phyloP scores from a whole-genome alignment of 805 yeast species.

The Starmerella stigmatis region DNA sequence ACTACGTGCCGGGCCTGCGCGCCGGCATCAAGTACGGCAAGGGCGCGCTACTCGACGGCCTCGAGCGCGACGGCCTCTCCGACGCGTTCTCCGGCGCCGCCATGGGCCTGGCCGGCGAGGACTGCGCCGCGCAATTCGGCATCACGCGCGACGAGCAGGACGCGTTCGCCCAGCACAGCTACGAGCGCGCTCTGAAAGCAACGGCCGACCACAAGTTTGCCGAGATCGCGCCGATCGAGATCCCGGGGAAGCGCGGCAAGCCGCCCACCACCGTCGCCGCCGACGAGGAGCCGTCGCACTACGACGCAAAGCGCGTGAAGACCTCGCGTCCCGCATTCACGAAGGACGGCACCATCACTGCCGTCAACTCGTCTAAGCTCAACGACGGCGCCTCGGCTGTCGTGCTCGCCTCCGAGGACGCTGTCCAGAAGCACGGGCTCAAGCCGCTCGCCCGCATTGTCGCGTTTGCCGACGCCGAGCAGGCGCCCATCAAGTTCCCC shows the following conservation, averaged over 20 bases:
- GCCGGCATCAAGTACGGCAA: slow-evolving; percentile 87
- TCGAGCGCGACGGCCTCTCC: slow-evolving; percentile 82
- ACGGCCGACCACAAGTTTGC: slow-evolving; percentile 68
- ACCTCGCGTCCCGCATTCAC: slow-evolving; percentile 89
- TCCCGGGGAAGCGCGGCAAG: slow-evolving; percentile 70
- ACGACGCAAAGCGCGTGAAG: slow-evolving; percentile 63
- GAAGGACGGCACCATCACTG: slow-evolving; percentile 92
- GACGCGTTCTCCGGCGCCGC: slow-evolving; percentile 83
- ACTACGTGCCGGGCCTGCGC: slow-evolving; percentile 79
- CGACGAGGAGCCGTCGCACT: slow-evolving; percentile 76
- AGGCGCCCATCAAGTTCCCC: slow-evolving; percentile 88
- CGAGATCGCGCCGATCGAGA: slow-evolving; percentile 80
- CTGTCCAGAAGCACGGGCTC: slow-evolving; percentile 71
- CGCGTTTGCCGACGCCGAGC: slow-evolving; percentile 99
- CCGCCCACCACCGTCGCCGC: slow-evolving; percentile 62
- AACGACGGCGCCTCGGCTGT: slow-evolving; percentile 98
- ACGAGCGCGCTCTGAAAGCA: slow-evolving; percentile 77
- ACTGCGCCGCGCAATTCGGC: slow-evolving; percentile 75
- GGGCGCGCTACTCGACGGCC: slow-evolving; percentile 66
- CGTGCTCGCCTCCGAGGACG: slow-evolving; percentile 70
- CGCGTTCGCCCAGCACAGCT: slow-evolving; percentile 72
- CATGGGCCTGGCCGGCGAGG: slow-evolving; percentile 97
- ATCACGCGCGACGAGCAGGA: slow-evolving; percentile 83
- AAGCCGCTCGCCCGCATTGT: slow-evolving; percentile 79
- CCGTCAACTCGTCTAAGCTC: slow-evolving; percentile 90